Conservation (phyloP, 331 rosid species). For the Saraca asoca region DNA sequence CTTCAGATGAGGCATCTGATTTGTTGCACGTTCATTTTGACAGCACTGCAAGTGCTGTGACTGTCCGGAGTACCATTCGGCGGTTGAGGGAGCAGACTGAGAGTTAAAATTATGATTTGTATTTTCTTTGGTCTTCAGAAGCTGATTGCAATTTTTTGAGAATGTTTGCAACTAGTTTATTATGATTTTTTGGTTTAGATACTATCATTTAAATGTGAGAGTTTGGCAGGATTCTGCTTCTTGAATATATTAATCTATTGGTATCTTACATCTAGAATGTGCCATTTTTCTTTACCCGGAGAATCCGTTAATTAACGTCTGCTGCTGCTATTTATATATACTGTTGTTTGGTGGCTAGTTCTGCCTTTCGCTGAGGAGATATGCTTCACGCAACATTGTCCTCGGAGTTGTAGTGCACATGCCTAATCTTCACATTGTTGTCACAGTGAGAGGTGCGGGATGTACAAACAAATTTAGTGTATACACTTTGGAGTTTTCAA, state of each 20-base stretch:
- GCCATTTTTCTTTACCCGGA: too few relatives aligned
- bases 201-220: neutral
- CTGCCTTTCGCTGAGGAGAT: too few relatives aligned
- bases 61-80: conserved; percentile 76
- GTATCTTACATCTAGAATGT: too few relatives aligned
- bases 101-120: conserved; percentile 27
- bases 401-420: too few relatives aligned
- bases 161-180: neutral
- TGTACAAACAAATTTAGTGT: too few relatives aligned
- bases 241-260: neutral
- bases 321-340: too few relatives aligned
- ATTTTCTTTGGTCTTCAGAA: conserved; percentile 12
- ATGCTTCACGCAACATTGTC: too few relatives aligned
- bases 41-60: conserved; percentile 84
- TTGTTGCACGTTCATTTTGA: conserved; percentile 21
- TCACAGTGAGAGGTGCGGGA: too few relatives aligned
- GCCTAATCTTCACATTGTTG: too few relatives aligned
- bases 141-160: neutral
- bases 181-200: conserved; percentile 19
- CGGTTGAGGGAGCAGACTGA: conserved; percentile 89
- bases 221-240: neutral
- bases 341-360: too few relatives aligned
- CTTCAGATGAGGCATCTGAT: neutral
- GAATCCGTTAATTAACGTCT: too few relatives aligned
- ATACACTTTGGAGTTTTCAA: too few relatives aligned